Percentiles rank a stretch among this genome's conserved stretches.
Conservation (phyloP, 352 stramenopile genomes). For the Phytophthora sp. region DNA sequence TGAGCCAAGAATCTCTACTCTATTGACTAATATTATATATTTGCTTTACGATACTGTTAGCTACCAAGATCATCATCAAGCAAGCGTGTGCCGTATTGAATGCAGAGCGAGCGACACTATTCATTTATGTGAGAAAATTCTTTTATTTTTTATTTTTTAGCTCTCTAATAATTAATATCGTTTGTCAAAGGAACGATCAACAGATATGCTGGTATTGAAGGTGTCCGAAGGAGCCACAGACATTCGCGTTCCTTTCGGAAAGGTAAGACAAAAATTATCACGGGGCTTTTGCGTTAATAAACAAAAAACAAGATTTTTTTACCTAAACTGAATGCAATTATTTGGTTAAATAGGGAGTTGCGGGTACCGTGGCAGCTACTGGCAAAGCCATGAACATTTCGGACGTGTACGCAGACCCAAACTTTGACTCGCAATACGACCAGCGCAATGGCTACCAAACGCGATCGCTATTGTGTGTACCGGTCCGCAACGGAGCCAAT, state of each 20-base stretch:
- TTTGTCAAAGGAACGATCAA: constrained; percentile 59
- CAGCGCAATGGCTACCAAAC: constrained; percentile 93
- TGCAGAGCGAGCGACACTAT: constrained; percentile 90
- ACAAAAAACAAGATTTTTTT: too few relatives aligned
- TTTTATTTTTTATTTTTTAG: neutral
- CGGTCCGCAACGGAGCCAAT: constrained; percentile 80
- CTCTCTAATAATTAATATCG: neutral
- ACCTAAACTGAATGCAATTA: neutral
- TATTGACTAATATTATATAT: neutral
- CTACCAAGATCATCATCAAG: constrained; percentile 87
- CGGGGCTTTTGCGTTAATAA: neutral
- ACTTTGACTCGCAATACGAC: constrained; percentile 94
- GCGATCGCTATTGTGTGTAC: constrained; percentile 91
- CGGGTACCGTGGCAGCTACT: constrained; percentile 84
- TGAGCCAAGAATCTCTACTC: too few relatives aligned
- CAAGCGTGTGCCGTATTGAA: constrained; percentile 89
- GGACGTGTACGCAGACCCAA: constrained; percentile 93
- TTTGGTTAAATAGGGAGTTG: constrained; percentile 69
- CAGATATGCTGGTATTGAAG: constrained; percentile 83
- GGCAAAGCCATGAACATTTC: constrained; percentile 89
- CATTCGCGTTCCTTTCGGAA: constrained; percentile 84
- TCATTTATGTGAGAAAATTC: constrained; percentile 74
- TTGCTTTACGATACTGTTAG: constrained; percentile 38
- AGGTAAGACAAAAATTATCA: constrained; percentile 40
- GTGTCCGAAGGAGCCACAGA: constrained; percentile 87